These are phyloP conservation scores for Podaxis sp. DNA, from an alignment of 768 basidiomycete species.

Conservation along the genomic window DNA sequence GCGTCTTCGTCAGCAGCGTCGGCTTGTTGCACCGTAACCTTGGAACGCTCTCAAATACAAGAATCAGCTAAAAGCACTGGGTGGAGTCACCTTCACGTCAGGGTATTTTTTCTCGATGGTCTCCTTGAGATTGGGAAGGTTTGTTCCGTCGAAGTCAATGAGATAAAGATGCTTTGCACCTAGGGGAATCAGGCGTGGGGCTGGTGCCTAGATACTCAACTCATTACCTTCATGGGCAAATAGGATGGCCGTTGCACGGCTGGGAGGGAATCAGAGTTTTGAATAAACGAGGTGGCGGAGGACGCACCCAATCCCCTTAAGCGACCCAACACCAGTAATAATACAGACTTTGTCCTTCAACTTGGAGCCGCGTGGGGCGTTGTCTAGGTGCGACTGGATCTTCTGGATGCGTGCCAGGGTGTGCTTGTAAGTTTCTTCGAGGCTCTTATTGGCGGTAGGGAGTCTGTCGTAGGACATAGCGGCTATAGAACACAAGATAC, in stretches of 20 bases:
- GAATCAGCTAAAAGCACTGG: not conserved
- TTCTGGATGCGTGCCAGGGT: slow-evolving; percentile 66
- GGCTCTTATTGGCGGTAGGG: slow-evolving; percentile 24
- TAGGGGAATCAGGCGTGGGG: slow-evolving; percentile 26
- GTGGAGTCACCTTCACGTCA: slow-evolving; percentile 64
- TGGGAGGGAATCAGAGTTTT: slow-evolving; percentile 25
- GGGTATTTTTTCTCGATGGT: slow-evolving; percentile 69
- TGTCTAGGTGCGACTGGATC: slow-evolving; percentile 67
- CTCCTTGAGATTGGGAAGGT: slow-evolving; percentile 69
- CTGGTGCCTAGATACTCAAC: not conserved
- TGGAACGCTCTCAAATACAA: not conserved
- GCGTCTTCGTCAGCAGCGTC: slow-evolving; percentile 82
- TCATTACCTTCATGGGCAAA: slow-evolving; percentile 77
- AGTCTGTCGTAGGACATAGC: slow-evolving; percentile 40
- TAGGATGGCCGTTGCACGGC: slow-evolving; percentile 68
- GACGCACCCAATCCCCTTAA: slow-evolving; percentile 85
- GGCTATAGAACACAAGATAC: slow-evolving; percentile 3
- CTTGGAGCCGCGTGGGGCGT: slow-evolving; percentile 49
- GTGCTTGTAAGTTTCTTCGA: slow-evolving; percentile 56
- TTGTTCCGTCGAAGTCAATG: slow-evolving; percentile 63
- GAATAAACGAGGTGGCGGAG: not conserved
- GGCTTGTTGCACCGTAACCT: slow-evolving; percentile 78
- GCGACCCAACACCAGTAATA: slow-evolving; percentile 84
- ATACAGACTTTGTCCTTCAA: slow-evolving; percentile 81
- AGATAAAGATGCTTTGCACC: slow-evolving; percentile 80